phyloP scores from a whole-genome alignment of 2,329 filamentous ascomycete species.

The Ascochyta clinopodiicola region DNA sequence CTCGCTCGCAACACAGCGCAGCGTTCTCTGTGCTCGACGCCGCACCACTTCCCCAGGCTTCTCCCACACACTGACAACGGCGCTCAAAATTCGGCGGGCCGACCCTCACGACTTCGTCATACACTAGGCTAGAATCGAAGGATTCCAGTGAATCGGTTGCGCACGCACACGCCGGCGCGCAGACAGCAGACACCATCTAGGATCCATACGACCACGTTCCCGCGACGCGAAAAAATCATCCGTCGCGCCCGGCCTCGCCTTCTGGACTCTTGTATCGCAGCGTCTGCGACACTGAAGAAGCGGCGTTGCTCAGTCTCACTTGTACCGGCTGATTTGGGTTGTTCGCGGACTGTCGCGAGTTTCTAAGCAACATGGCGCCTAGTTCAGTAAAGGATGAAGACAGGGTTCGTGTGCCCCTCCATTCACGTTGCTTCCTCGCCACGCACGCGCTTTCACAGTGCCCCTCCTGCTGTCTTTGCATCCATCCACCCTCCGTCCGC shows the following conservation, averaged over 20 bases:
- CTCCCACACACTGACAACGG: constrained; percentile 20
- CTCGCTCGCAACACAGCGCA: constrained; percentile 10
- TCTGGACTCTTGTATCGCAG: constrained; percentile 15
- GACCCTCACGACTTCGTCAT: constrained; percentile 41
- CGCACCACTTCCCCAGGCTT: constrained; percentile 10
- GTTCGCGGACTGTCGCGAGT: constrained; percentile 22
- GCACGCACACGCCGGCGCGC: constrained; percentile 18
- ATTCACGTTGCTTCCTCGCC: constrained; percentile 22
- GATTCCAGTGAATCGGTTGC: constrained; percentile 30
- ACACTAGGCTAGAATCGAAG: constrained; percentile 33
- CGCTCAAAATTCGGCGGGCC: constrained; percentile 38
- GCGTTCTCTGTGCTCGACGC: constrained; percentile 4
- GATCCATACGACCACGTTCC: constrained; percentile 9
- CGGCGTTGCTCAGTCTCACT: constrained; percentile 25
- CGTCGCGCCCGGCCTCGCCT: constrained; percentile 20
- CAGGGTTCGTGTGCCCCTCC: constrained; percentile 47
- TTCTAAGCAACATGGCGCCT: constrained; percentile 41
- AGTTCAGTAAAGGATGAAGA: constrained; percentile 38
- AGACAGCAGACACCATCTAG: constrained; percentile 3
- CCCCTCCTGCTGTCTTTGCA: neutral
- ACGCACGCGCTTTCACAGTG: constrained; percentile 14
- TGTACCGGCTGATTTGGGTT: constrained; percentile 16
- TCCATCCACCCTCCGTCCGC: neutral
- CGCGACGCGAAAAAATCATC: constrained; percentile 33
- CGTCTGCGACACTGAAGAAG: constrained; percentile 27